These are phyloP conservation scores for Shiraia bambusicola DNA, from an alignment of 2,329 filamentous ascomycete genomes.

Conservation along the genomic window DNA sequence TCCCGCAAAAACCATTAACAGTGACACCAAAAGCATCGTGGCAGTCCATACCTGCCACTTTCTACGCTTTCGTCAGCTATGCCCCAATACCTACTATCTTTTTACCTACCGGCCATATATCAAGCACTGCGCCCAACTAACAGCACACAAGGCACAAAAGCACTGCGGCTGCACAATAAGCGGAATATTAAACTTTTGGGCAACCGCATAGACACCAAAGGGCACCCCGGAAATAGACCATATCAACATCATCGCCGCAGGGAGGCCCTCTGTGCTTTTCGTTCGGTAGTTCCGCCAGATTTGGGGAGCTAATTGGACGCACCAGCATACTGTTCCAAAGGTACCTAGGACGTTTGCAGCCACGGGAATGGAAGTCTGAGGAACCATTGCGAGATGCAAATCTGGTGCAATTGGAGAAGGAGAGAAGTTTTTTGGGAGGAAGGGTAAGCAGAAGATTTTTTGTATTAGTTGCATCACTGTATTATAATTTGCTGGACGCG, in stretches of 20 bases:
- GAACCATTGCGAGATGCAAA: conserved; percentile 16
- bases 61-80: conserved; percentile 5
- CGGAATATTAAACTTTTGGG: conserved; percentile 49
- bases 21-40: conserved; percentile 8
- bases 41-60: conserved; percentile 46
- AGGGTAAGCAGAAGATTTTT: too few relatives aligned
- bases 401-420: too few relatives aligned
- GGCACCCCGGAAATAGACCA: conserved; percentile 68
- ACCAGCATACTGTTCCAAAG: conserved; percentile 55
- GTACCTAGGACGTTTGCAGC: conserved; percentile 62
- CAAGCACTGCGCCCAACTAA: conserved; percentile 53
- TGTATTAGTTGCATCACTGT: too few relatives aligned
- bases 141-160: conserved; percentile 48
- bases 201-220: conserved; percentile 61
- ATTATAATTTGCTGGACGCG: too few relatives aligned
- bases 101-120: conserved; percentile 48
- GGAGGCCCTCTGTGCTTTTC: conserved; percentile 64
- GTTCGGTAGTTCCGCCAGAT: conserved; percentile 67
- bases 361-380: conserved; percentile 43
- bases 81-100: neutral
- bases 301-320: conserved; percentile 46
- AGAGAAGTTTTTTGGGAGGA: too few relatives aligned
- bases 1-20: conserved; percentile 50
- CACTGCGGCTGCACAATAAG: conserved; percentile 52
- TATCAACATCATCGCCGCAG: conserved; percentile 69